Evolutionary conservation across 75 land plant species (phyloP).

Genomic region (Azolla pinnata): DNA sequence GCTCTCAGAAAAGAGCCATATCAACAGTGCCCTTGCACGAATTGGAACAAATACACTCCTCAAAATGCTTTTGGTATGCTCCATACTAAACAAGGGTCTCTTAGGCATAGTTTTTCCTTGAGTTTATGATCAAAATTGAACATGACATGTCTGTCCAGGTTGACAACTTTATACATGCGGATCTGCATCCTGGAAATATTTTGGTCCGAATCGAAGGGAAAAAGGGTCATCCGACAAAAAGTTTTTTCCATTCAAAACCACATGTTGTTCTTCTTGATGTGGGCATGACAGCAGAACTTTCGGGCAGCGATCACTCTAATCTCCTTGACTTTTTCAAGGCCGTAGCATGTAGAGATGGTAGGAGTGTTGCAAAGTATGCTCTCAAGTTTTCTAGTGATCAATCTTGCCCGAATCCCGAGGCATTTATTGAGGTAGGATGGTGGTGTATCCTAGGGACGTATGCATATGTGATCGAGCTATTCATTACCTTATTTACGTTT

Average conservation of each 20-base stretch:
- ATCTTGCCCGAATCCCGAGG: conserved; percentile 66
- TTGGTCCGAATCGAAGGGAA: conserved; percentile 49
- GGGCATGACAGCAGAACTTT: conserved; percentile 92
- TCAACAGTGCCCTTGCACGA: conserved; percentile 59
- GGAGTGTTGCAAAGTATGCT: conserved; percentile 73
- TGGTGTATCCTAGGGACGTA: no score
- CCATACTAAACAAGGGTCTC: conserved; percentile 69
- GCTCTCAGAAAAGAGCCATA: conserved; percentile 22
- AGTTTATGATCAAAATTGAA: no score
- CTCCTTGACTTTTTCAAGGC: conserved; percentile 77
- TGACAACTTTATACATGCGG: conserved; percentile 90
- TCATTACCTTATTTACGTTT: background rate
- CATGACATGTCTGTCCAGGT: no score
- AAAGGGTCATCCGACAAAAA: conserved; percentile 22
- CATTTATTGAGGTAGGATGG: conserved; percentile 52
- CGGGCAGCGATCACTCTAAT: conserved; percentile 45
- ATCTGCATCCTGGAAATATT: conserved; percentile 95
- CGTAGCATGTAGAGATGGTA: conserved; percentile 68
- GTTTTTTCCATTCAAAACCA: conserved; percentile 46
- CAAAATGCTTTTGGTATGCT: conserved; percentile 82
- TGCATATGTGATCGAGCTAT: background rate
- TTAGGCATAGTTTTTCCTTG: no score
- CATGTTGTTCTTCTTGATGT: conserved; percentile 86
- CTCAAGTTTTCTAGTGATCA: conserved; percentile 62
- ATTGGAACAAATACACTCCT: conserved; percentile 75